These are phyloP conservation scores for Nepenthes gracilis DNA, from an alignment of 148 eudicot species.

Conservation along the genomic window DNA sequence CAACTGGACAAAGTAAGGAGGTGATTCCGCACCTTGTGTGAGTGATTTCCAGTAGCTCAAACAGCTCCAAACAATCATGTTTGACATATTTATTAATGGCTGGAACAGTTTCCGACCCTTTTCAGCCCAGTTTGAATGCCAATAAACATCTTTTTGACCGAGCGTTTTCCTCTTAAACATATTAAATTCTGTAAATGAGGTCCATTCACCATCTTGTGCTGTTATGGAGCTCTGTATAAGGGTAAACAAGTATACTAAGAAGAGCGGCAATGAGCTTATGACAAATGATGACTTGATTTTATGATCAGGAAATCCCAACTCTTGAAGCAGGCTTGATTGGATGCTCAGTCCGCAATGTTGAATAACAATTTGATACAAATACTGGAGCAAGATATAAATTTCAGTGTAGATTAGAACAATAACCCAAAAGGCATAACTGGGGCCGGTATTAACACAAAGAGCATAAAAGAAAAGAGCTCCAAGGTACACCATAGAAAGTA, in stretches of 20 bases:
- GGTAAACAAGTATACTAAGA: conserved; percentile 83
- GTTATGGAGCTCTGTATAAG: conserved; percentile 93
- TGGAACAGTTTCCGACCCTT: conserved; percentile 32
- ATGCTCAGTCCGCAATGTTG: conserved; percentile 85
- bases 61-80: conserved; percentile 44
- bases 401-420: conserved; percentile 86
- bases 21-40: conserved; percentile 90
- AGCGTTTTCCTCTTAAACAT: conserved; percentile 23
- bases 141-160: conserved; percentile 19
- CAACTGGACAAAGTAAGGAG: conserved; percentile 89
- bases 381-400: conserved; percentile 66
- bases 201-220: conserved; percentile 88
- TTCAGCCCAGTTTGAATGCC: conserved; percentile 40
- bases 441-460: conserved; percentile 87
- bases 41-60: conserved; percentile 75
- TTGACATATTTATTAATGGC: conserved; percentile 27
- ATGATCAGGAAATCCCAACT: conserved; percentile 66
- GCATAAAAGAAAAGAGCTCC: conserved; percentile 89
- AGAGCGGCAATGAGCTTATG: conserved; percentile 64
- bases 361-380: conserved; percentile 83
- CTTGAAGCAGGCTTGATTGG: conserved; percentile 40
- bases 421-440: conserved; percentile 83
- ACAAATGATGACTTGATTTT: conserved; percentile 78
- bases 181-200: conserved; percentile 37
- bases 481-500: conserved; percentile 92